Evolutionary conservation across 805 yeast genomes (phyloP).

Genomic region (Clavispora carvajalis): DNA sequence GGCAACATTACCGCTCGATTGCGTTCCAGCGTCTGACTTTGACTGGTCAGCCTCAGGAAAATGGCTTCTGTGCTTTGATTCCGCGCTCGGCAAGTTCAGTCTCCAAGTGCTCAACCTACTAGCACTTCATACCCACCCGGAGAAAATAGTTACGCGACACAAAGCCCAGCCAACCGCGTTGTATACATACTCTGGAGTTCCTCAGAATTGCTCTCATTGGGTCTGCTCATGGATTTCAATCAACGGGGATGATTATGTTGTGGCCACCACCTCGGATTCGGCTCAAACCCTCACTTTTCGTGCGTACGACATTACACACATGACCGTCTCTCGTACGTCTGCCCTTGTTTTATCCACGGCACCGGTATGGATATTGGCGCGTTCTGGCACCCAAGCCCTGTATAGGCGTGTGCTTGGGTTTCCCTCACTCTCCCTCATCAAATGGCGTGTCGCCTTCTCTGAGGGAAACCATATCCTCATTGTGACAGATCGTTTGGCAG

Average conservation of each 20-base stretch:
- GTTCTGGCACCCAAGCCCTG: neutral
- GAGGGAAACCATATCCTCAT: constrained; percentile 7
- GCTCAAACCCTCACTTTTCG: neutral
- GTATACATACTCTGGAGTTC: neutral
- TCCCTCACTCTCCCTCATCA: neutral
- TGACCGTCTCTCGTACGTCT: neutral
- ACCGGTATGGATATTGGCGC: constrained; percentile 1
- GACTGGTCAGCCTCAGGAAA: constrained; percentile 31
- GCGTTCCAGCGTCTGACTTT: constrained; percentile 13
- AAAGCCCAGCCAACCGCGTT: constrained; percentile 5
- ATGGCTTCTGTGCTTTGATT: constrained; percentile 28
- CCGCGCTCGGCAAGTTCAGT: neutral
- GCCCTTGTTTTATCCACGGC: neutral
- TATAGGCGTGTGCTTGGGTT: neutral
- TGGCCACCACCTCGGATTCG: constrained; percentile 1
- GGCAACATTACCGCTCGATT: constrained; percentile 18
- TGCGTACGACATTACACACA: neutral
- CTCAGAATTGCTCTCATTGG: neutral
- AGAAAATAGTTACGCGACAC: constrained; percentile 2
- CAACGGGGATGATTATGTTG: constrained; percentile 2
- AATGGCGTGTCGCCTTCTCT: constrained; percentile 4
- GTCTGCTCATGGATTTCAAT: constrained; percentile 4
- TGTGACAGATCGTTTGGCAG: constrained; percentile 7
- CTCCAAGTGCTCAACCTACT: constrained; percentile 19
- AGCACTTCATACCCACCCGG: constrained; percentile 15